phyloP scores from a whole-genome alignment of 768 basidiomycete species.

The Podaxis sp. region DNA sequence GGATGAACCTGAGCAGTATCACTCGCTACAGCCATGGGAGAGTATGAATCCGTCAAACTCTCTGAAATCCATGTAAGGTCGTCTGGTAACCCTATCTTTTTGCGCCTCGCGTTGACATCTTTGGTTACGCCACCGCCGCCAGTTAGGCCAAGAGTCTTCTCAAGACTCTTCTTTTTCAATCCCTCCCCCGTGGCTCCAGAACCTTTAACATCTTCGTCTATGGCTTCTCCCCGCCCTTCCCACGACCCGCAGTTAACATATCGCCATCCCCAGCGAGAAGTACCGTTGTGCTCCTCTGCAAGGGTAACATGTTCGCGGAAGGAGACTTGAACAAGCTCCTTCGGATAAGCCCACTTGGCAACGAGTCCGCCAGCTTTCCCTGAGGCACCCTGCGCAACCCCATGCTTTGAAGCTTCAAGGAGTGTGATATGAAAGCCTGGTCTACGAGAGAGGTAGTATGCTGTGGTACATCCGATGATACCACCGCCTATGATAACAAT shows the following conservation, averaged over 20 bases:
- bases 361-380: conserved; percentile 87
- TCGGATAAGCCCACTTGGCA: conserved; percentile 82
- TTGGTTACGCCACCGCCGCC: conserved; percentile 26
- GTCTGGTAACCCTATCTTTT: conserved; percentile 41
- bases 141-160: conserved; percentile 54
- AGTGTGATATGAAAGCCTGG: conserved; percentile 51
- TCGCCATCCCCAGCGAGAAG: conserved; percentile 81
- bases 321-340: conserved; percentile 67
- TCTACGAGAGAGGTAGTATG: conserved; percentile 74
- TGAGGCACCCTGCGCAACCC: conserved; percentile 76
- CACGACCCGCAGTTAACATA: conserved; percentile 72
- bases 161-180: conserved; percentile 43
- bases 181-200: conserved; percentile 29
- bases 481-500: conserved; percentile 85
- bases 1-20: conserved; percentile 80
- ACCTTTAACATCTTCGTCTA: conserved; percentile 19
- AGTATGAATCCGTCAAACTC: conserved; percentile 61
- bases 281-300: conserved; percentile 67
- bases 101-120: conserved; percentile 20
- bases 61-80: conserved; percentile 56
- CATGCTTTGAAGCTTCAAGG: conserved; percentile 66
- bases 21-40: conserved; percentile 53
- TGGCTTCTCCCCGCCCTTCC: conserved; percentile 58
- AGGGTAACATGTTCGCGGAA: conserved; percentile 74
- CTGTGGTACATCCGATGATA: conserved; percentile 82